Percentiles rank a stretch among this genome's conserved stretches.
Conservation (phyloP, 768 basidiomycete species). For the Hemileccinum rubropunctum region DNA sequence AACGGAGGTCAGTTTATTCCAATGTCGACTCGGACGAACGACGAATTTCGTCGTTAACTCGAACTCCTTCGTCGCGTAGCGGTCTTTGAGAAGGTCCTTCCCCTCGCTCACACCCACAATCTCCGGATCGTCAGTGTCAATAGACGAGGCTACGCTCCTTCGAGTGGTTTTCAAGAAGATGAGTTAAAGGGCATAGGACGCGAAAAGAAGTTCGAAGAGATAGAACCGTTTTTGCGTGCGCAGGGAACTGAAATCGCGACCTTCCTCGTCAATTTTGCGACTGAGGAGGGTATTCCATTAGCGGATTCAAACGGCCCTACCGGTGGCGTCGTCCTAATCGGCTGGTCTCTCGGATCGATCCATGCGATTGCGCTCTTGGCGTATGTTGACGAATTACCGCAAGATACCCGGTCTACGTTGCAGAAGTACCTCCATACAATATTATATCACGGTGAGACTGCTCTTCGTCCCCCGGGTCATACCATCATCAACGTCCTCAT, state of each 20-base stretch:
- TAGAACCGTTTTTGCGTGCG: conserved; percentile 11
- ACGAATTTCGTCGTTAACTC: too few relatives aligned
- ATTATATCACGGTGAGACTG: conserved; percentile 14
- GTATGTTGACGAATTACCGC: conserved; percentile 11
- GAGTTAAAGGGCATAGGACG: conserved; percentile 10
- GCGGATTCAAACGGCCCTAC: not conserved
- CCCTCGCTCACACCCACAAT: conserved; percentile 18
- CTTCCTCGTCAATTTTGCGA: conserved; percentile 17
- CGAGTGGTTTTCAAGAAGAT: conserved; percentile 19
- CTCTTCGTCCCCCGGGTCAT: not conserved
- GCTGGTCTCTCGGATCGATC: conserved; percentile 20
- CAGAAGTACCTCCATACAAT: conserved; percentile 19
- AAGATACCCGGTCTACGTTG: conserved; percentile 6
- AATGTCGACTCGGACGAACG: too few relatives aligned
- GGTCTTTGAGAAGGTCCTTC: conserved; percentile 19
- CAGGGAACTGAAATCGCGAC: conserved; percentile 20
- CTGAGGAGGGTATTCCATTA: conserved; percentile 12
- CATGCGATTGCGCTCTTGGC: conserved; percentile 11
- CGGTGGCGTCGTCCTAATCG: conserved; percentile 16
- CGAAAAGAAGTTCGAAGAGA: conserved; percentile 15
- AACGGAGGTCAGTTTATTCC: conserved; percentile 16
- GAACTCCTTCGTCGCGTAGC: not conserved
- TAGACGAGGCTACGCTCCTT: conserved; percentile 27
- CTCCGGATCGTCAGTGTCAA: conserved; percentile 25
- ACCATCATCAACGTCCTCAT: not conserved